phyloP scores from a whole-genome alignment of 305 asterid species.

The Fraxinus baroniana region DNA sequence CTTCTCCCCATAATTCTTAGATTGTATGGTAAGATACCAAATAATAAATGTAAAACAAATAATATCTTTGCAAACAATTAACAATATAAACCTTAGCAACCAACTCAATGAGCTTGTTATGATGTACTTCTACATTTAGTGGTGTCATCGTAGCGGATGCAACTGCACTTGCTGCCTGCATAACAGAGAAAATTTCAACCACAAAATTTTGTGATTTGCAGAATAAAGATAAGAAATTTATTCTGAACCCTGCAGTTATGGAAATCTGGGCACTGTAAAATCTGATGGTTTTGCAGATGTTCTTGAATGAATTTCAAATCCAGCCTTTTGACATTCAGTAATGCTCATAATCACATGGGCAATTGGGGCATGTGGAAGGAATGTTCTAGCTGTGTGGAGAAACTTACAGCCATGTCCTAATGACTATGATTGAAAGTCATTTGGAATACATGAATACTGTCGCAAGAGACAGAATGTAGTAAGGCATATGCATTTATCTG shows the following conservation, averaged over 20 bases:
- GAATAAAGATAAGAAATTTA: constrained; percentile 6
- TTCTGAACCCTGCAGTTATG: not conserved
- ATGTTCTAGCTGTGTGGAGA: not conserved
- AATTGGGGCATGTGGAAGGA: not conserved
- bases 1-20: constrained; percentile 14
- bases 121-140: constrained; percentile 68
- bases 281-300: not conserved
- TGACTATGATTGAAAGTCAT: not conserved
- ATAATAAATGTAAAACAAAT: constrained; percentile 11
- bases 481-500: not conserved
- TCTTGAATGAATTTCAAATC: not conserved
- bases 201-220: not conserved
- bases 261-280: not conserved
- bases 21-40: constrained; percentile 14
- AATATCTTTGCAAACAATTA: constrained; percentile 5
- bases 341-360: not conserved
- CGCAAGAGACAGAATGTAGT: not conserved
- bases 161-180: constrained; percentile 80
- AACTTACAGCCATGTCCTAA: not conserved
- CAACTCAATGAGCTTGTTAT: constrained; percentile 77
- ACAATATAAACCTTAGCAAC: constrained; percentile 69
- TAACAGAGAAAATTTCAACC: constrained; percentile 18
- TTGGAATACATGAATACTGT: constrained; percentile 14
- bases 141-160: constrained; percentile 91
- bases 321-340: not conserved